phyloP scores from a whole-genome alignment of 2,329 filamentous ascomycete species.

The Venturia pyrina region DNA sequence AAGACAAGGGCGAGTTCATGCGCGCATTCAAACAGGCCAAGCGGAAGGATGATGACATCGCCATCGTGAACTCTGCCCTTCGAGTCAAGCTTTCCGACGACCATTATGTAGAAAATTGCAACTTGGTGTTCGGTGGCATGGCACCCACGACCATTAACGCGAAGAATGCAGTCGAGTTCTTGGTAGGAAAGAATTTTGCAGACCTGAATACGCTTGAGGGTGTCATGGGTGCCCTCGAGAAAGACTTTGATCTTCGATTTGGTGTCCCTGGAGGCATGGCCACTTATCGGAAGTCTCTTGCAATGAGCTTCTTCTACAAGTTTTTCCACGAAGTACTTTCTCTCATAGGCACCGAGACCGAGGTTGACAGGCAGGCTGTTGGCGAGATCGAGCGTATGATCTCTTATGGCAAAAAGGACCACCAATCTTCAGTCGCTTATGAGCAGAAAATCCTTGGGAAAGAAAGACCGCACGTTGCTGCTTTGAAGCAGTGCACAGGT shows the following conservation, averaged over 20 bases:
- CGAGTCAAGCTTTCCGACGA: constrained; percentile 60
- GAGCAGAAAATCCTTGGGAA: constrained; percentile 76
- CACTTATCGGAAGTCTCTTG: constrained; percentile 83
- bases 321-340: constrained; percentile 87
- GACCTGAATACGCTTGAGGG: constrained; percentile 79
- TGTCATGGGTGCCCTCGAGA: constrained; percentile 77
- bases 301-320: constrained; percentile 89
- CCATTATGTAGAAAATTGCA: constrained; percentile 62
- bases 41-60: constrained; percentile 95
- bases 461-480: constrained; percentile 77
- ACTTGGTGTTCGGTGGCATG: constrained; percentile 90
- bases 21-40: constrained; percentile 94
- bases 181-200: constrained; percentile 69
- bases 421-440: constrained; percentile 65
- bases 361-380: constrained; percentile 63
- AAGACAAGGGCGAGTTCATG: constrained; percentile 69
- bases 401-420: constrained; percentile 70
- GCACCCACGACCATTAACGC: constrained; percentile 84
- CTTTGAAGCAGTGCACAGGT: constrained; percentile 85
- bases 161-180: constrained; percentile 62
- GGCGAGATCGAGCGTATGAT: constrained; percentile 78
- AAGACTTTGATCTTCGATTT: constrained; percentile 81
- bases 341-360: constrained; percentile 43
- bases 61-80: constrained; percentile 85
- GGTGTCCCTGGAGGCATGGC: constrained; percentile 96